phyloP scores from a whole-genome alignment of 768 basidiomycete genomes.

The Russula virescens region DNA sequence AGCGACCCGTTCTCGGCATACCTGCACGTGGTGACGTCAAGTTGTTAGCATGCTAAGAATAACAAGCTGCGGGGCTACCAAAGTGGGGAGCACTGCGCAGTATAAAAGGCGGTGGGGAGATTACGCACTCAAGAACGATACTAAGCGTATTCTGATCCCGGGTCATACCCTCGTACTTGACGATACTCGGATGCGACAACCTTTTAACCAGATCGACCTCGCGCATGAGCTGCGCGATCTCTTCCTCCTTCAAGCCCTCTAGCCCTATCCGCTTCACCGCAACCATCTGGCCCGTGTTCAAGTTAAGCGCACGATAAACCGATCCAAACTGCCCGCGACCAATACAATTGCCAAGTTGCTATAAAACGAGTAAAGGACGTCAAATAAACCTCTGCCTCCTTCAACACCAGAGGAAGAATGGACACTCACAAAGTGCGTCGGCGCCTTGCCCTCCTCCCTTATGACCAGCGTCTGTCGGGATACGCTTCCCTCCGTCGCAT shows the following conservation, averaged over 20 bases:
- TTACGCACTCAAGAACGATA: constrained; percentile 87
- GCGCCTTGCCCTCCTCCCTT: constrained; percentile 72
- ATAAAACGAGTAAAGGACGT: background rate
- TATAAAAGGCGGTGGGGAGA: constrained; percentile 12
- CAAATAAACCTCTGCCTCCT: too few species aligned
- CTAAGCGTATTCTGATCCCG: constrained; percentile 83
- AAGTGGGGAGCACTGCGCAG: background rate
- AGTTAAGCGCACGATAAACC: constrained; percentile 90
- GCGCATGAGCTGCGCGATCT: constrained; percentile 85
- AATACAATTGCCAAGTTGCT: constrained; percentile 98
- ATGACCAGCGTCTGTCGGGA: constrained; percentile 68
- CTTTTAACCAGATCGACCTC: constrained; percentile 93
- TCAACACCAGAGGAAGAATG: too few species aligned
- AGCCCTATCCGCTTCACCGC: constrained; percentile 95
- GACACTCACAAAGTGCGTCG: constrained; percentile 70
- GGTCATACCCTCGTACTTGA: constrained; percentile 96
- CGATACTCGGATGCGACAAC: constrained; percentile 89
- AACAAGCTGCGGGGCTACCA: background rate
- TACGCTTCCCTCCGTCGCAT: constrained; percentile 58
- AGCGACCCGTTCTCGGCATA: constrained; percentile 96
- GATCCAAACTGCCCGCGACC: constrained; percentile 96
- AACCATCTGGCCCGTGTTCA: constrained; percentile 95
- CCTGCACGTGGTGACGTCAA: constrained; percentile 38
- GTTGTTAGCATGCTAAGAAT: background rate
- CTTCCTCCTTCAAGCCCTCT: constrained; percentile 85